These are phyloP conservation scores for Blastosporella zonata DNA, from an alignment of 1,284 basidiomycete genomes.

Conservation along the genomic window DNA sequence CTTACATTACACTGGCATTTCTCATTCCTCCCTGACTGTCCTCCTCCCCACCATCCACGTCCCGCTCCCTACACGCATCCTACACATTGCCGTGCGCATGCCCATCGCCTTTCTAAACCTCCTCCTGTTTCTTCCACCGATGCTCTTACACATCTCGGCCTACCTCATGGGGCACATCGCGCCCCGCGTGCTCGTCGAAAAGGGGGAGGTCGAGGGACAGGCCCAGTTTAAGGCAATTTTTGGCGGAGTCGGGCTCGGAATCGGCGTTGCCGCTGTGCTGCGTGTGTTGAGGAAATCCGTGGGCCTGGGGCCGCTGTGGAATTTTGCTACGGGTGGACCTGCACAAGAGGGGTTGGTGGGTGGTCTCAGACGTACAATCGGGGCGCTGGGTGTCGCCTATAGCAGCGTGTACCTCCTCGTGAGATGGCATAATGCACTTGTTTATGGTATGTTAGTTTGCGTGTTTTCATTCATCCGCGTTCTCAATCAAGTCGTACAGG, in stretches of 20 bases:
- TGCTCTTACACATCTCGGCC: slow-evolving; percentile 35
- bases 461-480: slow-evolving; percentile 1
- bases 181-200: slow-evolving; percentile 28
- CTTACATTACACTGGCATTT: slow-evolving; percentile 50
- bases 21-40: slow-evolving; percentile 47
- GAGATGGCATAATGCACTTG: slow-evolving; percentile 45
- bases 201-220: slow-evolving; percentile 39
- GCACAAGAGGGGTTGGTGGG: slow-evolving; percentile 8
- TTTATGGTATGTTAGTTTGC: slow-evolving; percentile 31
- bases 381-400: slow-evolving; percentile 27
- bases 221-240: slow-evolving; percentile 42
- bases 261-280: slow-evolving; percentile 23
- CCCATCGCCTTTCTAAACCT: slow-evolving; percentile 26
- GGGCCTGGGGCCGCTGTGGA: slow-evolving; percentile 12
- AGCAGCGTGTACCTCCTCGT: slow-evolving; percentile 34
- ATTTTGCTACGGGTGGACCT: slow-evolving; percentile 11
- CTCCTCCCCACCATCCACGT: slow-evolving; percentile 24
- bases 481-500: slow-evolving; percentile 21
- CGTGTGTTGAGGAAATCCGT: slow-evolving; percentile 5
- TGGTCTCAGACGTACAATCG: slow-evolving; percentile 18
- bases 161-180: slow-evolving; percentile 33
- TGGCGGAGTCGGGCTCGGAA: slow-evolving; percentile 35
- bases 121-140: slow-evolving; percentile 32
- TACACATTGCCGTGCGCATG: slow-evolving; percentile 13
- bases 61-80: slow-evolving; percentile 12